Evolutionary conservation across 345 rosid genomes (phyloP), one percentile per base, ranked within the genome.

Genomic region (Linum trigynum): DNA sequence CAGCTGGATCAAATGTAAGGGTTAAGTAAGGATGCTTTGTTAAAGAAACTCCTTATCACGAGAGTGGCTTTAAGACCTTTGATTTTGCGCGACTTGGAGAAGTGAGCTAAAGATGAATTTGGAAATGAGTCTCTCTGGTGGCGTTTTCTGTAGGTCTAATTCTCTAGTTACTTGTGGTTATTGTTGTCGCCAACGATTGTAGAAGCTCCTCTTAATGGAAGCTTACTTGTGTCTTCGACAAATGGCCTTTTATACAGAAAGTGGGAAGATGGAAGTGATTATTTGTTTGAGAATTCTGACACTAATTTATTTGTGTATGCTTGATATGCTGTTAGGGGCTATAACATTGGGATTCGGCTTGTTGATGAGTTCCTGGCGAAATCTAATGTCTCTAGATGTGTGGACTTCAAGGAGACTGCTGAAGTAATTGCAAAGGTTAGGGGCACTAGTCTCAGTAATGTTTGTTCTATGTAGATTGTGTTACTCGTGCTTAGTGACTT

Each of bases 1-100:
- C 96, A 90, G 82, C 97, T 92, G 5, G 96, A 92, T 81, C 99
- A 85, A 74, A 94, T 94, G 97, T 90, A 81, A 23, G 77, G 50
- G 57, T 67, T 39, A 59, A 41, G 12, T 17, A 23, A 23, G 32
- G 1, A 2, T 55, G 48, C 37, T 72, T 23, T 59, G 35, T 58
- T 61, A 2, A n/a, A 16, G 64, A 38, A 7, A 36, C 51, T 64
- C 59, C 15, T 55, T 39, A 23, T 23, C 32, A 23, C 32, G 32
- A 23, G 32, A 23, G 32, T 23, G 32, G 32, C 32, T 23, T 23
- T 42, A n/a, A 16, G 32, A 51, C 35, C 32, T 23, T 1, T 11
- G 7, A 14, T 10, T 43, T 5, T 8, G 58, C 38, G 6, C 59
- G 8, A 58, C 39, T 67, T 58, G 11, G 57, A 65, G 38, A 36